Evolutionary conservation across 108 stramenopile genomes (phyloP).

Genomic region (Conticribra guillardii): DNA sequence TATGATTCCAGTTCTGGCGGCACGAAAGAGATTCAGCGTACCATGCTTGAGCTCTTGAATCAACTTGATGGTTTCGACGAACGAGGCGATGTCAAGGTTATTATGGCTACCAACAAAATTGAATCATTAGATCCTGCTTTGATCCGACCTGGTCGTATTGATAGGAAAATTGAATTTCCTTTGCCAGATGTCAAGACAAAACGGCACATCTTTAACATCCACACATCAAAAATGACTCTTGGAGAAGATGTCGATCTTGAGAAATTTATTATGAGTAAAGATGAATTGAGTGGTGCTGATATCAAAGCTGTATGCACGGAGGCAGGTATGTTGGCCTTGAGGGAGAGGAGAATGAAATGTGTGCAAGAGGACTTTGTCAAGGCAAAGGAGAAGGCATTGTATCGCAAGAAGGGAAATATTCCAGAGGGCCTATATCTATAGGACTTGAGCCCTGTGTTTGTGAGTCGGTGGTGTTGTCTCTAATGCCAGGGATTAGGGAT

Average conservation of each 20-base stretch:
- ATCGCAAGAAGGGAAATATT: conserved; percentile 99
- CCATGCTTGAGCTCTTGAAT: conserved; percentile 99
- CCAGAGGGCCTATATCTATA: conserved; percentile 96
- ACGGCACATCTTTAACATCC: conserved; percentile 98
- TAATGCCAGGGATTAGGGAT: background rate
- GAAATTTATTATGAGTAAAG: conserved; percentile 97
- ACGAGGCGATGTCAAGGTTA: conserved; percentile 98
- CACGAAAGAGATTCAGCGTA: conserved; percentile 98
- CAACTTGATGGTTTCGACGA: conserved; percentile 99
- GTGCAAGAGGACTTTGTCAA: conserved; percentile 97
- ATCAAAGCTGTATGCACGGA: conserved; percentile 99
- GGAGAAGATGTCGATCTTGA: conserved; percentile 98
- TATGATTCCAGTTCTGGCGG: conserved; percentile 96
- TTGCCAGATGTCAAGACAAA: conserved; percentile 98
- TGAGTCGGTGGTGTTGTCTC: background rate
- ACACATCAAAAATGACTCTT: conserved; percentile 94
- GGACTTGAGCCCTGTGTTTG: background rate
- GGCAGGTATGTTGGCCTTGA: conserved; percentile 97
- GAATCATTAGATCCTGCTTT: conserved; percentile 98
- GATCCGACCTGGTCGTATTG: conserved; percentile 98
- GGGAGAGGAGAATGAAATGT: conserved; percentile 99
- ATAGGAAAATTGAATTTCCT: conserved; percentile 99
- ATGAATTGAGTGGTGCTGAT: conserved; percentile 98
- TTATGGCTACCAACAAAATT: conserved; percentile 99
- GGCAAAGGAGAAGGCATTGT: conserved; percentile 99